phyloP scores from a whole-genome alignment of 73 alveolate genomes.

The Uronychia binucleata region DNA sequence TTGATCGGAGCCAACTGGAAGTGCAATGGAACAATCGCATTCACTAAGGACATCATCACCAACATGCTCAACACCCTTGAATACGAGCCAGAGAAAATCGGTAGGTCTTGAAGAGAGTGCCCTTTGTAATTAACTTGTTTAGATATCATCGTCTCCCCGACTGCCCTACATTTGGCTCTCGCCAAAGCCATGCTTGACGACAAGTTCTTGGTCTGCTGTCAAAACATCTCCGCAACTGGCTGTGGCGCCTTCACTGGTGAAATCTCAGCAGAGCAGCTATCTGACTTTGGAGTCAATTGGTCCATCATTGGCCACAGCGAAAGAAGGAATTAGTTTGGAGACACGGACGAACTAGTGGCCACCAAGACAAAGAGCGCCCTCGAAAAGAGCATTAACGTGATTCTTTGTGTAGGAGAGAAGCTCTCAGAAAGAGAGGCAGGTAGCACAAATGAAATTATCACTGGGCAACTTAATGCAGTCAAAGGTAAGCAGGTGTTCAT shows the following conservation, averaged over 20 bases:
- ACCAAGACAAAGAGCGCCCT: slow-evolving; percentile 69
- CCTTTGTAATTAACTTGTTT: neutral
- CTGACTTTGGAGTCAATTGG: slow-evolving; percentile 85
- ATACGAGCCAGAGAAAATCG: slow-evolving; percentile 7
- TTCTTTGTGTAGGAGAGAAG: slow-evolving; percentile 79
- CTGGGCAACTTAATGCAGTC: slow-evolving; percentile 61
- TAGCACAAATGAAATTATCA: slow-evolving; percentile 59
- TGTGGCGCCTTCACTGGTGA: slow-evolving; percentile 80
- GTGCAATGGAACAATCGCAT: slow-evolving; percentile 70
- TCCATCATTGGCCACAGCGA: slow-evolving; percentile 83
- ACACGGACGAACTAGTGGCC: slow-evolving; percentile 67
- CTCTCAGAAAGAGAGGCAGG: slow-evolving; percentile 71
- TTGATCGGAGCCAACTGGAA: slow-evolving; percentile 83
- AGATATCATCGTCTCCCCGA: slow-evolving; percentile 61
- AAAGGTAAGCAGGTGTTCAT: slow-evolving; percentile 8
- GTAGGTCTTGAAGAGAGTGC: neutral
- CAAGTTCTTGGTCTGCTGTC: slow-evolving; percentile 55
- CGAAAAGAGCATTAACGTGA: slow-evolving; percentile 64
- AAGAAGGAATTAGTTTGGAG: slow-evolving; percentile 73
- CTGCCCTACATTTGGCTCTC: slow-evolving; percentile 52
- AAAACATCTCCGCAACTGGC: slow-evolving; percentile 61
- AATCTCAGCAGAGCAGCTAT: slow-evolving; percentile 78
- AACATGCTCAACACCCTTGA: slow-evolving; percentile 43
- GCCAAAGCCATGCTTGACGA: slow-evolving; percentile 70
- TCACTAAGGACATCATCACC: slow-evolving; percentile 58